A percentile compares a stretch with the other conserved stretches of the same genome.
These are phyloP conservation scores for Fusarium camptoceras DNA, from an alignment of 2,329 filamentous ascomycete genomes.

Conservation along the genomic window DNA sequence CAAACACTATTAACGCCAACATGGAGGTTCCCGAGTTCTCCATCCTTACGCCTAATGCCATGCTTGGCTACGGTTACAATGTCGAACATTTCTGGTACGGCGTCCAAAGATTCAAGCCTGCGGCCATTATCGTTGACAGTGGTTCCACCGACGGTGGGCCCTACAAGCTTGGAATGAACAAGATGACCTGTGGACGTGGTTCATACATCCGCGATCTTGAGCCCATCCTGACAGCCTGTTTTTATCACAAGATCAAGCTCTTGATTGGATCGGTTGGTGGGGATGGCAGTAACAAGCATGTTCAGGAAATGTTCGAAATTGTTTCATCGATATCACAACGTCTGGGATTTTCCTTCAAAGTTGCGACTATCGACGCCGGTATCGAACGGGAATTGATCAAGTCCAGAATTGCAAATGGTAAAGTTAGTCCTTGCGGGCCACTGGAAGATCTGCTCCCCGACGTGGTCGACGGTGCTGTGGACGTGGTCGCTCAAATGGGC, in stretches of 20 bases:
- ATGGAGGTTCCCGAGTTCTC: conserved; percentile 6
- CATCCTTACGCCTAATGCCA: conserved; percentile 50
- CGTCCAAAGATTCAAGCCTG: conserved; percentile 40
- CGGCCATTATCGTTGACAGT: conserved; percentile 47
- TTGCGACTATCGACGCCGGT: conserved; percentile 50
- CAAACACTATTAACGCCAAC: neutral
- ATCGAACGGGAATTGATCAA: conserved; percentile 48
- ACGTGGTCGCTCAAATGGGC: conserved; percentile 42
- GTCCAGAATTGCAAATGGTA: conserved; percentile 39
- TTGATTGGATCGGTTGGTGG: conserved; percentile 56
- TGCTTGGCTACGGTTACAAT: conserved; percentile 50
- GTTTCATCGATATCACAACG: conserved; percentile 50
- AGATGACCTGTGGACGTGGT: conserved; percentile 52
- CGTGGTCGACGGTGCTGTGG: conserved; percentile 35
- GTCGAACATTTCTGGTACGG: conserved; percentile 49
- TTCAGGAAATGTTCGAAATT: conserved; percentile 54
- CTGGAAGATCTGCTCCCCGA: conserved; percentile 47
- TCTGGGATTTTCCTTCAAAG: conserved; percentile 47
- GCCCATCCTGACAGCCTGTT: conserved; percentile 42
- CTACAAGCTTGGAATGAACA: conserved; percentile 52
- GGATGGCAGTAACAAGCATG: conserved; percentile 54
- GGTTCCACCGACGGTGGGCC: conserved; percentile 49
- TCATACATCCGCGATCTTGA: conserved; percentile 56
- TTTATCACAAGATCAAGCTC: conserved; percentile 42
- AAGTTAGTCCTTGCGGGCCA: conserved; percentile 51